Base-by-base conservation (phyloP, 495 filamentous ascomycete genomes). In the Penicillium macrosclerotiorum region DNA sequence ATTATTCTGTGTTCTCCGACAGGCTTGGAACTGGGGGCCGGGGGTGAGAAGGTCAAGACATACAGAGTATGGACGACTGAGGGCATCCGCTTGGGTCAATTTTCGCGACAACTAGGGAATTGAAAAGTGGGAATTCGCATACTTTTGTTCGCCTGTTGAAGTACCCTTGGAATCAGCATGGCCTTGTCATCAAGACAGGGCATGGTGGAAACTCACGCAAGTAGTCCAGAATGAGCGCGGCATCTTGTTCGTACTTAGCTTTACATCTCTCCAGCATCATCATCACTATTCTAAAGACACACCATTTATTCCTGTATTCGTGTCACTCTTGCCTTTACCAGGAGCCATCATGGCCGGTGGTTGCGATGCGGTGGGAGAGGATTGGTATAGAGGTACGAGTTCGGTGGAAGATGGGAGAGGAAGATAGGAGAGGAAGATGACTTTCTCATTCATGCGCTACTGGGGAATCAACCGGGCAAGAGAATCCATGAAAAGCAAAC, bases 21-120 rank as follows among this genome's bases (percentile, higher is more conserved):
- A n/a, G n/a, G n/a, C n/a, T n/a, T n/a, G n/a, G n/a, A 4, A 3
- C 12, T 13, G n/a, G 12, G 25, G 4, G 36, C 5, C 7, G 11
- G 19, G 3, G 5, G 20, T 11, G 36, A 38, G 12, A 24, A 38
- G 22, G 19, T 5, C n/a, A 31, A 17, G 27, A 4, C 72, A 37
- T 44, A 83, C 79, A 24, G 80, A 83, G 50, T 81, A 82, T 17
- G 80, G 80, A 57, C 80, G 79, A 65, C 80, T 83, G 47, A n/a
- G n/a, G n/a, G n/a, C n/a, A n/a, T n/a, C n/a, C n/a, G n/a, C n/a
- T n/a, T n/a, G n/a, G n/a, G n/a, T n/a, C n/a, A n/a, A n/a, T n/a
- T n/a, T n/a, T n/a, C n/a, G n/a, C n/a, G n/a, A n/a, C n/a, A n/a
- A n/a, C n/a, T n/a, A n/a, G n/a, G n/a, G n/a, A n/a, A n/a, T n/a